Evolutionary conservation across 2,329 filamentous ascomycete genomes (phyloP).

Genomic region (Penicillium sp.): DNA sequence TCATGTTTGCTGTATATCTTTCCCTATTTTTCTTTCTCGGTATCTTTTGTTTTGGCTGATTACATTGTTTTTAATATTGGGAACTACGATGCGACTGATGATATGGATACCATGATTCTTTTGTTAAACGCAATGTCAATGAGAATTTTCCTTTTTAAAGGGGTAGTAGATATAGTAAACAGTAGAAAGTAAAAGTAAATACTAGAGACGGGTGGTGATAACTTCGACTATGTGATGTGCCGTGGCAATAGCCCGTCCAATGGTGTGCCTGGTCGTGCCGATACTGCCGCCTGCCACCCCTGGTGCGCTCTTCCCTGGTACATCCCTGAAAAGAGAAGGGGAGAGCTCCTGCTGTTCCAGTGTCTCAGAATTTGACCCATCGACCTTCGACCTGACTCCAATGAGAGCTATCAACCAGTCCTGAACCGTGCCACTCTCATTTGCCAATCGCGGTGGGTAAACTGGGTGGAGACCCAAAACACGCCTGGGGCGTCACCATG

Average conservation of each 20-base stretch:
- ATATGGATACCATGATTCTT: slow-evolving; percentile 29
- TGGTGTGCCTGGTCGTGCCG: slow-evolving; percentile 6
- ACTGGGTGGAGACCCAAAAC: slow-evolving; percentile 28
- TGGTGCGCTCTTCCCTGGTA: not conserved
- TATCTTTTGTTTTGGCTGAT: slow-evolving; percentile 8
- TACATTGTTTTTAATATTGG: slow-evolving; percentile 20
- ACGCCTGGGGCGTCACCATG: slow-evolving; percentile 32
- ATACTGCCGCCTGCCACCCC: slow-evolving; percentile 1
- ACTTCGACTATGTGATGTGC: no score
- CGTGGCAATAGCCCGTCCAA: not conserved
- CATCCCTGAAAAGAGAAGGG: not conserved
- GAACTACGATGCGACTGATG: slow-evolving; percentile 26
- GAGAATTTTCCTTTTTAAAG: not conserved
- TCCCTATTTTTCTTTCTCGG: slow-evolving; percentile 1
- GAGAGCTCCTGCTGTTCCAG: not conserved
- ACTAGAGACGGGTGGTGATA: not conserved
- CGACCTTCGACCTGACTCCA: not conserved
- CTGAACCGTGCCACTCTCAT: slow-evolving; percentile 7
- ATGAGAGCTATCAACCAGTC: slow-evolving; percentile 9
- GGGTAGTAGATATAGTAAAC: not conserved
- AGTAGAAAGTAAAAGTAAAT: not conserved
- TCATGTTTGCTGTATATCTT: slow-evolving; percentile 1
- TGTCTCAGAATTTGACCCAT: not conserved
- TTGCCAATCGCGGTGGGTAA: slow-evolving; percentile 21
- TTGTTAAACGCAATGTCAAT: slow-evolving; percentile 7